A percentile compares a stretch with the other conserved stretches of the same genome.
phyloP scores from a whole-genome alignment of 2,329 filamentous ascomycete genomes.

The Xylariomycetidae sp. region DNA sequence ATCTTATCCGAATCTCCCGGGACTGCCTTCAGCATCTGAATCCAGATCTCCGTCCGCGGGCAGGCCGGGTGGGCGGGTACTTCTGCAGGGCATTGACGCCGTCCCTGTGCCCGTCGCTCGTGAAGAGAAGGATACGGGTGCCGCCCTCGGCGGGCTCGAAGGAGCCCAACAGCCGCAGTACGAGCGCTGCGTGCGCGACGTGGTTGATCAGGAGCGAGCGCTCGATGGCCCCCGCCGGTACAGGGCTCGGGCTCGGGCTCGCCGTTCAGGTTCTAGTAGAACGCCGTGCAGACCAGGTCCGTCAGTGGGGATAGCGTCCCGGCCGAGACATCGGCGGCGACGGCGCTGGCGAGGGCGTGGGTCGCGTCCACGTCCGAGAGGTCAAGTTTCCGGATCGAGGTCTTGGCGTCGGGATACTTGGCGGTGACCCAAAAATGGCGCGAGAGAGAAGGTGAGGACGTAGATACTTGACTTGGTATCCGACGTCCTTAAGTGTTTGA shows the following conservation, averaged over 20 bases:
- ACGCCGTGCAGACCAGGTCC: slow-evolving; percentile 37
- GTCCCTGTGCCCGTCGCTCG: slow-evolving; percentile 31
- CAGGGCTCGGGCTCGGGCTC: slow-evolving; percentile 26
- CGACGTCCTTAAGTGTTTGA: slow-evolving; percentile 11
- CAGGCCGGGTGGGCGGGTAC: slow-evolving; percentile 29
- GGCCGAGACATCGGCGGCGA: slow-evolving; percentile 23
- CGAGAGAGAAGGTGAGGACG: too few relatives aligned
- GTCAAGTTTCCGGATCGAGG: slow-evolving; percentile 30
- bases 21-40: slow-evolving; percentile 30
- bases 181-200: slow-evolving; percentile 31
- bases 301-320: slow-evolving; percentile 26
- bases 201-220: slow-evolving; percentile 35
- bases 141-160: slow-evolving; percentile 53
- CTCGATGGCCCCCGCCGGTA: slow-evolving; percentile 33
- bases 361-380: slow-evolving; percentile 29
- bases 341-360: slow-evolving; percentile 25
- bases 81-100: slow-evolving; percentile 34
- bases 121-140: slow-evolving; percentile 21
- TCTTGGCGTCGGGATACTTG: slow-evolving; percentile 32
- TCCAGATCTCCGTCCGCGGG: slow-evolving; percentile 29
- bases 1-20: slow-evolving; percentile 29
- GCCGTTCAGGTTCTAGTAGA: slow-evolving; percentile 30
- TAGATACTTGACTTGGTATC: slow-evolving; percentile 26
- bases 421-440: too few relatives aligned
- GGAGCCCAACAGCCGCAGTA: slow-evolving; percentile 45